Conservation (phyloP, 2,329 filamentous ascomycete genomes). For the Colletotrichum spaethianum region DNA sequence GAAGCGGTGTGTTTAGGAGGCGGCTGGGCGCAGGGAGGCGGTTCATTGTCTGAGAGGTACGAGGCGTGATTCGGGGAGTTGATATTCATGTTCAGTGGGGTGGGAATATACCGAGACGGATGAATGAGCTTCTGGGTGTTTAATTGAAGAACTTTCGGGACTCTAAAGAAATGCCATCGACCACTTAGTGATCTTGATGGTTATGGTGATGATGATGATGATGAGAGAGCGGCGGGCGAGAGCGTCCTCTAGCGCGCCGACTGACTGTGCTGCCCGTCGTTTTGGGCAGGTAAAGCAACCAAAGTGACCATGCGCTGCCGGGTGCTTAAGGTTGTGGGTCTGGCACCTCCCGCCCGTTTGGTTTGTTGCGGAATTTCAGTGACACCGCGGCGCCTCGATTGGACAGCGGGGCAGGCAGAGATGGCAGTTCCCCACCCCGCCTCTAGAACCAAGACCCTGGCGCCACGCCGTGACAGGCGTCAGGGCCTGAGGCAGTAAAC, state of each 20-base stretch:
- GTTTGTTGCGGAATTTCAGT: conserved; percentile 14
- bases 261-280: background rate
- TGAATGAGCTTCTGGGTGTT: background rate
- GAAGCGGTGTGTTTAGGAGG: conserved; percentile 15
- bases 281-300: background rate
- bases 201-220: too few relatives aligned
- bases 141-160: background rate
- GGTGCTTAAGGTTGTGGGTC: conserved; percentile 18
- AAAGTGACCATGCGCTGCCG: background rate
- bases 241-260: background rate
- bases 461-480: conserved; percentile 2
- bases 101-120: too few relatives aligned
- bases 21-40: background rate
- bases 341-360: conserved; percentile 6
- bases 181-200: background rate
- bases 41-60: background rate
- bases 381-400: conserved; percentile 28
- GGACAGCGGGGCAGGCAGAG: conserved; percentile 21
- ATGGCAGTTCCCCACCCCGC: conserved; percentile 15
- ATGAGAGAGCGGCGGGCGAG: background rate
- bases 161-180: background rate
- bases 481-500: conserved; percentile 39
- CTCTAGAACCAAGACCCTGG: conserved; percentile 6
- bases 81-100: background rate
- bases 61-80: background rate